These are phyloP conservation scores for Skeletonema marinoi DNA, from an alignment of 108 stramenopile species.

Conservation along the genomic window DNA sequence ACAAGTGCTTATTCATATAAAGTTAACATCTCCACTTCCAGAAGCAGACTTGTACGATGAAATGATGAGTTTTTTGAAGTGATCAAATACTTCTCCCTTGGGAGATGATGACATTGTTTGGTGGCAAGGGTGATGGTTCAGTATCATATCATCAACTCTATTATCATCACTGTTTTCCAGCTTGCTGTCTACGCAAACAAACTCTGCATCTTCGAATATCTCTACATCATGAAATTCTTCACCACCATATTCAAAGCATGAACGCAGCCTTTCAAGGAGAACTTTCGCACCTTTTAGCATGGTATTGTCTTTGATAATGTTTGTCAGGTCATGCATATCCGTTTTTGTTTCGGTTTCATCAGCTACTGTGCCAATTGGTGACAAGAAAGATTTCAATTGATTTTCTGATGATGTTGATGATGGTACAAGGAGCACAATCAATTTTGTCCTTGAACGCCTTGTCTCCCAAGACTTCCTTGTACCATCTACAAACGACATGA, in stretches of 20 bases:
- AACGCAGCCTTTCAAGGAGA: conserved; percentile 3
- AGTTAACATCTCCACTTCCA: not conserved
- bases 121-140: not conserved
- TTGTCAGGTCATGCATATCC: not conserved
- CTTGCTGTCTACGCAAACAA: not conserved
- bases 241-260: conserved; percentile 19
- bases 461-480: conserved; percentile 19
- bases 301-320: not conserved
- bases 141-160: not conserved
- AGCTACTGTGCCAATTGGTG: not conserved
- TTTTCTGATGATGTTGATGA: conserved; percentile 1
- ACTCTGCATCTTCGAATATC: not conserved
- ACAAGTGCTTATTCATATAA: not conserved
- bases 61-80: not conserved
- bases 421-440: conserved; percentile 24
- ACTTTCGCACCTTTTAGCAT: not conserved
- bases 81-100: not conserved
- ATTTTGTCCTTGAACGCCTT: not conserved
- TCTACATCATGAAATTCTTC: conserved; percentile 2
- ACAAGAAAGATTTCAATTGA: not conserved
- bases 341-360: not conserved
- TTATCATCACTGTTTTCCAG: not conserved
- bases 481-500: conserved; percentile 28
- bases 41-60: not conserved
- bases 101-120: not conserved